These are phyloP conservation scores for Trichoderma polysporum DNA, from an alignment of 2,329 filamentous ascomycete genomes.

Conservation along the genomic window DNA sequence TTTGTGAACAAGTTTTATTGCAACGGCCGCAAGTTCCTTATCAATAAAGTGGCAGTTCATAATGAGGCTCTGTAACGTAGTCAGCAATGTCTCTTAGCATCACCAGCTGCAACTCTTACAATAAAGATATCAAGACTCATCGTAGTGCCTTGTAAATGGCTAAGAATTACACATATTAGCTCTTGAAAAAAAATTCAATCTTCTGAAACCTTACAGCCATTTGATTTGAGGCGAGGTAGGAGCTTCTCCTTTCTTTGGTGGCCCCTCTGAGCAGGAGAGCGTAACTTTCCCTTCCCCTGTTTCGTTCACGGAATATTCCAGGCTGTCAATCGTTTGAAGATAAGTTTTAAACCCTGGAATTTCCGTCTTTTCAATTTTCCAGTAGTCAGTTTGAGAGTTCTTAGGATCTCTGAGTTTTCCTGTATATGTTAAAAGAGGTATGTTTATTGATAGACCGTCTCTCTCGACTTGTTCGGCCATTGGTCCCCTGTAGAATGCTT, in stretches of 20 bases:
- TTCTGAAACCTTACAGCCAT: neutral
- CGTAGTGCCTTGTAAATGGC: neutral
- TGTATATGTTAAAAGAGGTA: neutral
- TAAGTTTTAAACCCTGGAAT: neutral
- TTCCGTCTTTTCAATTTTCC: neutral
- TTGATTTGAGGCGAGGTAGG: neutral
- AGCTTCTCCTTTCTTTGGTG: neutral
- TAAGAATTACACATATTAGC: too few species aligned
- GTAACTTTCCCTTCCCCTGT: neutral
- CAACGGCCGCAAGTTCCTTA: neutral
- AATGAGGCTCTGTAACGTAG: neutral
- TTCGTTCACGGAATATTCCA: neutral
- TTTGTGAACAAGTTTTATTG: neutral
- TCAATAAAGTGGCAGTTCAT: neutral
- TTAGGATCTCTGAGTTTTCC: neutral
- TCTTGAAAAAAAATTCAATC: neutral
- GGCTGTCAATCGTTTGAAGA: neutral
- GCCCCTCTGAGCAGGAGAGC: neutral
- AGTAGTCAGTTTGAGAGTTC: neutral
- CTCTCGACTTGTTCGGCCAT: neutral
- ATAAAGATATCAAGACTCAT: neutral
- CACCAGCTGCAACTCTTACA: neutral
- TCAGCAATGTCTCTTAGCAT: too few species aligned
- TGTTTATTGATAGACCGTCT: neutral
- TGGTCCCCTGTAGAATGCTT: neutral